Evolutionary conservation across 2,329 filamentous ascomycete genomes (phyloP).

Genomic region (Cercospora canescens): DNA sequence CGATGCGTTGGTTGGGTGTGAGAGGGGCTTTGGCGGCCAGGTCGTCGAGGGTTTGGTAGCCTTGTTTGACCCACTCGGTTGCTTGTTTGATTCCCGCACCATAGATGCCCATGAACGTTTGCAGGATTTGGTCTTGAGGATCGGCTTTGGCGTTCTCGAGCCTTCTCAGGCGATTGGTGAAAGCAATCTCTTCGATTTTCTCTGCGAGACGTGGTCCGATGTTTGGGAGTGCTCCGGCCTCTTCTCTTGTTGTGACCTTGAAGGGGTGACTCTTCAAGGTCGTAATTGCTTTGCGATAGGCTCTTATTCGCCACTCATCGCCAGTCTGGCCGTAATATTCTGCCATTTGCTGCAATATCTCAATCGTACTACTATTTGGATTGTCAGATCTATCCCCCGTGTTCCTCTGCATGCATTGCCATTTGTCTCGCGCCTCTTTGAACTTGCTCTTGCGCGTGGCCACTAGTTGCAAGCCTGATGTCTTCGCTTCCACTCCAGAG

Average conservation of each 20-base stretch:
- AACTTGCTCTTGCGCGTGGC: slow-evolving; percentile 27
- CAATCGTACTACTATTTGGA: slow-evolving; percentile 75
- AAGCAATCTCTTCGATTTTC: slow-evolving; percentile 88
- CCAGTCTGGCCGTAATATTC: slow-evolving; percentile 73
- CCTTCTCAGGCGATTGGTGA: slow-evolving; percentile 68
- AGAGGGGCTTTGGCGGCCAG: slow-evolving; percentile 63
- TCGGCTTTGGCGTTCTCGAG: slow-evolving; percentile 71
- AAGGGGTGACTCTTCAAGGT: slow-evolving; percentile 65
- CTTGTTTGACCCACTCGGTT: slow-evolving; percentile 72
- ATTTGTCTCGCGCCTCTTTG: slow-evolving; percentile 41
- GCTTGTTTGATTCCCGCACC: slow-evolving; percentile 72
- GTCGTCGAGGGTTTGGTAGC: slow-evolving; percentile 73
- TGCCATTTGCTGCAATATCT: slow-evolving; percentile 75
- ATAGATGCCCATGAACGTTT: slow-evolving; percentile 75
- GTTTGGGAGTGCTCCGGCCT: slow-evolving; percentile 67
- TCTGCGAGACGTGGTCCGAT: slow-evolving; percentile 73
- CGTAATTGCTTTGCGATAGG: slow-evolving; percentile 77
- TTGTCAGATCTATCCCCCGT: slow-evolving; percentile 51
- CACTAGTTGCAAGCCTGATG: slow-evolving; percentile 7
- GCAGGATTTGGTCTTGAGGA: slow-evolving; percentile 63
- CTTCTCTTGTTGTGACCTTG: slow-evolving; percentile 66
- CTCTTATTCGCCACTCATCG: slow-evolving; percentile 73
- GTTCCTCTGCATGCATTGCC: slow-evolving; percentile 61
- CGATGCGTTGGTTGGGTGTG: slow-evolving; percentile 69
- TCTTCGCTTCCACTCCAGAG: slow-evolving; percentile 14